These are phyloP conservation scores for Viridothelium virens DNA, from an alignment of 495 filamentous ascomycete genomes.

Conservation along the genomic window DNA sequence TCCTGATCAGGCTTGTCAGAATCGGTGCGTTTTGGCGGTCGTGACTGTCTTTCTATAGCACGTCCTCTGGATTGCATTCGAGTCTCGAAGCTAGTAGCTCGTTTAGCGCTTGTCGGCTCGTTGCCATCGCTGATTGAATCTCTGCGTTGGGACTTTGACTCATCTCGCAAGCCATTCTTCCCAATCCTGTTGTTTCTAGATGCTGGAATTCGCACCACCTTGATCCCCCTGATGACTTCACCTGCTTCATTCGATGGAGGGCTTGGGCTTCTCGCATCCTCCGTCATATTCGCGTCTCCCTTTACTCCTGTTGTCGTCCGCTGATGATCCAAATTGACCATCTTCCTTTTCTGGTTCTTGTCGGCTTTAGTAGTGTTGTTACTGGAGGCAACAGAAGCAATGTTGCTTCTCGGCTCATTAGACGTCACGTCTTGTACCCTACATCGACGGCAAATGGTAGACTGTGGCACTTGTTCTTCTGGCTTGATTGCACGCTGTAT, in stretches of 20 bases:
- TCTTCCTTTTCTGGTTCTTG: background rate
- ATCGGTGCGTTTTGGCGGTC: background rate
- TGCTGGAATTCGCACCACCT: slow-evolving; percentile 6
- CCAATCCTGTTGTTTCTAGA: background rate
- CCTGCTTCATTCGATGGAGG: background rate
- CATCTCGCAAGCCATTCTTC: background rate
- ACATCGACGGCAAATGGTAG: slow-evolving; percentile 22
- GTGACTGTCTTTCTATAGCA: background rate
- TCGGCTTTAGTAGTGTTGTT: background rate
- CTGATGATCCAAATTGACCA: background rate
- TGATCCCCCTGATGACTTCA: slow-evolving; percentile 3
- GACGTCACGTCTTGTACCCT: slow-evolving; percentile 11
- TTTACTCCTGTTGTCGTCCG: background rate
- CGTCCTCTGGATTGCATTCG: background rate
- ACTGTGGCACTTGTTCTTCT: slow-evolving; percentile 5
- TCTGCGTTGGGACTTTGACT: background rate
- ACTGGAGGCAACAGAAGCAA: too few relatives aligned
- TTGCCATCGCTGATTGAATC: background rate
- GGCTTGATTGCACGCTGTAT: slow-evolving; percentile 20
- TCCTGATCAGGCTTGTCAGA: background rate
- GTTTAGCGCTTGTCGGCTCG: background rate
- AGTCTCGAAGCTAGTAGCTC: background rate
- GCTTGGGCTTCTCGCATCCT: background rate
- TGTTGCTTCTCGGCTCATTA: background rate
- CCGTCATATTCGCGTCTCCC: slow-evolving; percentile 1